Evolutionary conservation across 495 filamentous ascomycete genomes (phyloP).

Genomic region (Neurospora discreta): DNA sequence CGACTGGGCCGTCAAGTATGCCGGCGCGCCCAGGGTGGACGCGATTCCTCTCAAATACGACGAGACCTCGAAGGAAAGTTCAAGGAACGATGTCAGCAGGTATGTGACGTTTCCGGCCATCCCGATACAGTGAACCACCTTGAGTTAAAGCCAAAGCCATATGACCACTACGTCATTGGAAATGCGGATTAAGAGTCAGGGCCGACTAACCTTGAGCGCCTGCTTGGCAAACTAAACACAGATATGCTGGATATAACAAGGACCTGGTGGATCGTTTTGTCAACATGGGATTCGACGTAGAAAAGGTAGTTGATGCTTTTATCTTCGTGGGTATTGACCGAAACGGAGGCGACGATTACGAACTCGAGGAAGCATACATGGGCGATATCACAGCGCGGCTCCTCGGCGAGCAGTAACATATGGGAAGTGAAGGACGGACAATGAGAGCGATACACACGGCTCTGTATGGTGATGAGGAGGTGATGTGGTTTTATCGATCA

Average conservation of each 20-base stretch:
- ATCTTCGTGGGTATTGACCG: slow-evolving; percentile 70
- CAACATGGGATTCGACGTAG: slow-evolving; percentile 90
- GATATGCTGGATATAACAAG: slow-evolving; percentile 84
- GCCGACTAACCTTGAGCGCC: neutral
- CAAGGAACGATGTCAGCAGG: slow-evolving; percentile 27
- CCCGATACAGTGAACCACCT: neutral
- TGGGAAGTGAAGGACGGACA: neutral
- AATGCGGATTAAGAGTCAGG: neutral
- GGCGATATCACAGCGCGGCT: slow-evolving; percentile 80
- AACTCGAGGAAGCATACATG: slow-evolving; percentile 76
- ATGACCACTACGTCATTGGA: neutral
- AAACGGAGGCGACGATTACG: slow-evolving; percentile 66
- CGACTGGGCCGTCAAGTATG: slow-evolving; percentile 81
- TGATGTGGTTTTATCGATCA: neutral
- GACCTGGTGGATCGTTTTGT: slow-evolving; percentile 80
- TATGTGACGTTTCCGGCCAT: slow-evolving; percentile 9
- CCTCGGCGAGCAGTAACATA: slow-evolving; percentile 55
- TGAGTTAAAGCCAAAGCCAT: neutral
- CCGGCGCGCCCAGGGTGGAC: slow-evolving; percentile 55
- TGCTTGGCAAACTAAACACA: slow-evolving; percentile 18
- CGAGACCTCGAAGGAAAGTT: neutral
- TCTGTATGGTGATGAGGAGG: neutral
- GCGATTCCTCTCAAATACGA: slow-evolving; percentile 7
- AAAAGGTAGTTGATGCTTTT: slow-evolving; percentile 76
- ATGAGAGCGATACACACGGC: neutral